Evolutionary conservation across 106 monocot species (phyloP).

Genomic region (Acanthochlamys bracteata): DNA sequence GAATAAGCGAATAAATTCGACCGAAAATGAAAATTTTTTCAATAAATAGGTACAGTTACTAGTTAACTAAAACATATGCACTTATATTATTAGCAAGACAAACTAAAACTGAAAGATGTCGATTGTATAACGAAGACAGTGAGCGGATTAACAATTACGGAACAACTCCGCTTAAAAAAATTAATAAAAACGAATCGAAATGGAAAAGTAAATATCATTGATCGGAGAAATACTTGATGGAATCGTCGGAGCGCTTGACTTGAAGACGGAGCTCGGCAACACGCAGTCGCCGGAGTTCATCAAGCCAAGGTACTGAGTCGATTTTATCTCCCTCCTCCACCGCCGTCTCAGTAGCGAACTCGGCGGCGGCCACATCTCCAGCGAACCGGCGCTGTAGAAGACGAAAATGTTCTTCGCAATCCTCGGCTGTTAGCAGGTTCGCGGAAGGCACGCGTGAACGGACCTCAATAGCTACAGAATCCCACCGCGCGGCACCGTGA

Average conservation of each 20-base stretch:
- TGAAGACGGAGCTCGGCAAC: constrained; percentile 83
- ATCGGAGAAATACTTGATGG: constrained; percentile 56
- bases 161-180: neutral
- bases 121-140: constrained; percentile 29
- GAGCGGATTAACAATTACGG: neutral
- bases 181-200: constrained; percentile 1
- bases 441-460: neutral
- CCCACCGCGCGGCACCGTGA: constrained; percentile 34
- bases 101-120: constrained; percentile 6
- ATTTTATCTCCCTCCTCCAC: neutral
- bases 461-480: constrained; percentile 32
- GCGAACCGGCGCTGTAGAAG: constrained; percentile 27
- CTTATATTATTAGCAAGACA: neutral
- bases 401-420: constrained; percentile 15
- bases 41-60: neutral
- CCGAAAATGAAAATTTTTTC: neutral
- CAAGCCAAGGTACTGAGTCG: constrained; percentile 21
- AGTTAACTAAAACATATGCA: neutral
- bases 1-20: neutral
- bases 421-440: constrained; percentile 12
- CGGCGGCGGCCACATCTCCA: constrained; percentile 2
- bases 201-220: neutral
- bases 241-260: constrained; percentile 62
- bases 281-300: constrained; percentile 27
- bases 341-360: neutral